Evolutionary conservation across 148 eudicot species (phyloP).

Genomic region (Heliosperma pusillum): DNA sequence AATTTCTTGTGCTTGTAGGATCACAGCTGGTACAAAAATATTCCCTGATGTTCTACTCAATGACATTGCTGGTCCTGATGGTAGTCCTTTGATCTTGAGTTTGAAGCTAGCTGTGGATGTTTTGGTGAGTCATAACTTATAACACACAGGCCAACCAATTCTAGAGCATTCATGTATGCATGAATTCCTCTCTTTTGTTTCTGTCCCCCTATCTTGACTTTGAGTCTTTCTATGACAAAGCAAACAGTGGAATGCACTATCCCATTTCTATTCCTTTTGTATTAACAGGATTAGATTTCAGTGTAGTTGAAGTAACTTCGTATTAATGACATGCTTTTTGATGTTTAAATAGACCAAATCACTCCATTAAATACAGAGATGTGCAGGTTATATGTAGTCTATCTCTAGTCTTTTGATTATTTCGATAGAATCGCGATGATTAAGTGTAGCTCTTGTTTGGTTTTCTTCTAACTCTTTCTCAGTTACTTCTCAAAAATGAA

Average conservation of each 20-base stretch:
- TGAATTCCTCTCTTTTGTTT: not conserved
- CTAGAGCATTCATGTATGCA: too few species aligned
- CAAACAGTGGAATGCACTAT: not conserved
- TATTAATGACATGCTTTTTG: not conserved
- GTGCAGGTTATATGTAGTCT: too few species aligned
- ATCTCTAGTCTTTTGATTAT: not conserved
- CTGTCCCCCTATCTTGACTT: not conserved
- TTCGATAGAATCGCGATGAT: not conserved
- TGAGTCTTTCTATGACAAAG: not conserved
- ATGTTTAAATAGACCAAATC: not conserved
- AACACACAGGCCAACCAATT: not conserved
- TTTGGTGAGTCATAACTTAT: conserved; percentile 57
- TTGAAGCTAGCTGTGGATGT: conserved; percentile 94
- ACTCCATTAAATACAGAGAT: not conserved
- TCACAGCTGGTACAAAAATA: conserved; percentile 53
- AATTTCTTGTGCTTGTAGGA: conserved; percentile 42
- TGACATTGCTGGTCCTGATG: conserved; percentile 94
- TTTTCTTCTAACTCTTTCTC: not conserved
- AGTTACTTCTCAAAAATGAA: not conserved
- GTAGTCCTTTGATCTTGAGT: conserved; percentile 74
- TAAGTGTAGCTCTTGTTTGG: not conserved
- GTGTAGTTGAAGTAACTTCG: not conserved
- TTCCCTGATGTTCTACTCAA: conserved; percentile 93
- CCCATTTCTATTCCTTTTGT: not conserved
- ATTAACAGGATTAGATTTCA: not conserved